Base-by-base conservation (phyloP, 768 basidiomycete genomes). In the Boletus subcaerulescens region DNA sequence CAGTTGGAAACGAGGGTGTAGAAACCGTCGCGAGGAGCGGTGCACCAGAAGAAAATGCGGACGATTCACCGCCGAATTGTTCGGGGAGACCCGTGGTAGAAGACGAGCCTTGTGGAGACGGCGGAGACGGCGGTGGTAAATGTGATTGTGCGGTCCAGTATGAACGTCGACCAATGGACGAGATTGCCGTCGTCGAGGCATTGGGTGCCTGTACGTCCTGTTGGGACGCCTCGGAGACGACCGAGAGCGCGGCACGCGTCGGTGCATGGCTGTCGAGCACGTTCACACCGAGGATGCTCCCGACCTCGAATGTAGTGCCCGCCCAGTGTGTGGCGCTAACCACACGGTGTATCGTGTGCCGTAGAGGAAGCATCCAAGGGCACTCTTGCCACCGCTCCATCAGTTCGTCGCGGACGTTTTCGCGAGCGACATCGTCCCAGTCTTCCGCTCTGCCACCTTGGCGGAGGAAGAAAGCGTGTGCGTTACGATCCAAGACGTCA, bases 231-330 rank as follows among this genome's bases (percentile, higher is more conserved):
- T 54, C 56, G 10, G 53, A 52, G 29, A 36, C 47, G 29, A 45
- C 42, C 17, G 47, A 20, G 4, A 58, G 45, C 14, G 32, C 15
- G 22, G 29, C 17, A 26, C 49, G 46, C 17, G 54, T 45, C 13
- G 57, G 54, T 0, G 55, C 62, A 14, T 60, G 60, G 42, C 24
- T 38, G 47, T 78, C 72, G 46, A 86, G 71, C 32, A 87, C 72
- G 57, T 83, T 80, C 48, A 91, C 77, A 12, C 89, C 91, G 36
- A 91, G 73, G 56, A 93, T 78, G n/a, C 78, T 78, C 3, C 91
- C 91, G 36, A 93, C 76, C 62, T 90, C 87, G 58, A 93, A 93
- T 55, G 84, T 89, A 22, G 76, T 77, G 26, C 91, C 89, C 29
- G 88, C 78, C 87, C 88, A 91, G 20, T 71, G 74, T 14, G 65